Percentiles rank a stretch among this genome's conserved stretches.
These are phyloP conservation scores for Cordyceps fumosorosea DNA, from an alignment of 2,329 filamentous ascomycete species.

Conservation along the genomic window DNA sequence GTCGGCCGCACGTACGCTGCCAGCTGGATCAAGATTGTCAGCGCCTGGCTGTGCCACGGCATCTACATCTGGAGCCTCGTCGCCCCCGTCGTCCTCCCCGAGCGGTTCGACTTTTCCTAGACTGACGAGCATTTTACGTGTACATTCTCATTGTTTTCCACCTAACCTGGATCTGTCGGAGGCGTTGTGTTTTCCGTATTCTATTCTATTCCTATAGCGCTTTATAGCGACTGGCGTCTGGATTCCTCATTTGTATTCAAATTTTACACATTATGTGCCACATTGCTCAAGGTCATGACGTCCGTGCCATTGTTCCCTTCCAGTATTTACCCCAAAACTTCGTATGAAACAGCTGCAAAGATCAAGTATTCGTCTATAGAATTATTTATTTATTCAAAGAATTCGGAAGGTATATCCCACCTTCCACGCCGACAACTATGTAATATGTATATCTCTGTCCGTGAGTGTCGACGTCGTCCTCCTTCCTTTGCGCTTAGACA, in stretches of 20 bases:
- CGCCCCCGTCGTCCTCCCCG: conserved; percentile 78
- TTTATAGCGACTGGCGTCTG: background rate
- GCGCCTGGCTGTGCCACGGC: conserved; percentile 90
- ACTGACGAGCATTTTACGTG: background rate
- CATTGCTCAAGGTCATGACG: too few species aligned
- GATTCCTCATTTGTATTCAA: background rate
- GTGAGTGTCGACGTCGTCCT: background rate
- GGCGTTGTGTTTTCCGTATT: background rate
- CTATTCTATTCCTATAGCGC: background rate
- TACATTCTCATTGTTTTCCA: background rate
- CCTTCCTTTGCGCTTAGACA: background rate
- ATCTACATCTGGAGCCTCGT: conserved; percentile 92
- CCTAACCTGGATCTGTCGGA: background rate
- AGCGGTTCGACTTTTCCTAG: conserved; percentile 65
- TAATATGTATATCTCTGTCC: background rate
- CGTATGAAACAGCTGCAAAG: background rate
- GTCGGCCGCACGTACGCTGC: conserved; percentile 95
- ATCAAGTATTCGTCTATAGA: background rate
- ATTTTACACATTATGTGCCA: too few species aligned
- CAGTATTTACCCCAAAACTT: too few species aligned
- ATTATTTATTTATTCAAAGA: conserved; percentile 5
- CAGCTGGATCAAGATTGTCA: conserved; percentile 98
- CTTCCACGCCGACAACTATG: background rate
- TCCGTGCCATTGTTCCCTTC: too few species aligned
- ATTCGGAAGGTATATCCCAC: background rate